Conservation (phyloP, 495 filamentous ascomycete genomes). For the Chaetomium fimeti region DNA sequence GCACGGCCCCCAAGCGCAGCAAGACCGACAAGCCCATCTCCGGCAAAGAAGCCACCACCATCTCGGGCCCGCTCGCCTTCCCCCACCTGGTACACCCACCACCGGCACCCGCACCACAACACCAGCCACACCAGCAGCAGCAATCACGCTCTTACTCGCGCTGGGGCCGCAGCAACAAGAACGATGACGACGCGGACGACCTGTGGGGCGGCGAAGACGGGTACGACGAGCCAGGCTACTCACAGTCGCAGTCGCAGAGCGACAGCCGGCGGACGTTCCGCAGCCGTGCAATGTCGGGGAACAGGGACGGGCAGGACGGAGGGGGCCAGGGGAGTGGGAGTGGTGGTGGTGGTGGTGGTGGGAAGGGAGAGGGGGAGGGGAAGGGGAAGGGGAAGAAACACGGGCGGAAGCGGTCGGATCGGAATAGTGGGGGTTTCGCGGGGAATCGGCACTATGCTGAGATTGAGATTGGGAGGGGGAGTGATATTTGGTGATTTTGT, state of each 20-base stretch:
- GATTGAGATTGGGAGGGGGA: constrained; percentile 31
- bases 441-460: constrained; percentile 29
- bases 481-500: constrained; percentile 32
- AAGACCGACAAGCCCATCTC: constrained; percentile 19
- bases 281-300: not conserved
- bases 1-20: constrained; percentile 2
- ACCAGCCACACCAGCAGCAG: not conserved
- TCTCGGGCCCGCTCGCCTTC: constrained; percentile 31
- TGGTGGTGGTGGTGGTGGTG: not conserved
- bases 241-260: not conserved
- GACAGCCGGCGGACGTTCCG: constrained; percentile 6
- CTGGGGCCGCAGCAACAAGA: not conserved
- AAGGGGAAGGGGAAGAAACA: constrained; percentile 8
- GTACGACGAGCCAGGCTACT: not conserved
- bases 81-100: constrained; percentile 21
- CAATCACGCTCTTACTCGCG: not conserved
- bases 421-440: constrained; percentile 1
- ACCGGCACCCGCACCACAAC: not conserved
- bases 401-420: constrained; percentile 12
- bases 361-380: not conserved
- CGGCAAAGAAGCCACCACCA: constrained; percentile 26
- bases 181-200: not conserved
- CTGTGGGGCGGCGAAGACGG: not conserved
- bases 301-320: no score
- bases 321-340: no score